Evolutionary conservation across 148 eudicot species (phyloP).

Genomic region (Camellia granthamiana): DNA sequence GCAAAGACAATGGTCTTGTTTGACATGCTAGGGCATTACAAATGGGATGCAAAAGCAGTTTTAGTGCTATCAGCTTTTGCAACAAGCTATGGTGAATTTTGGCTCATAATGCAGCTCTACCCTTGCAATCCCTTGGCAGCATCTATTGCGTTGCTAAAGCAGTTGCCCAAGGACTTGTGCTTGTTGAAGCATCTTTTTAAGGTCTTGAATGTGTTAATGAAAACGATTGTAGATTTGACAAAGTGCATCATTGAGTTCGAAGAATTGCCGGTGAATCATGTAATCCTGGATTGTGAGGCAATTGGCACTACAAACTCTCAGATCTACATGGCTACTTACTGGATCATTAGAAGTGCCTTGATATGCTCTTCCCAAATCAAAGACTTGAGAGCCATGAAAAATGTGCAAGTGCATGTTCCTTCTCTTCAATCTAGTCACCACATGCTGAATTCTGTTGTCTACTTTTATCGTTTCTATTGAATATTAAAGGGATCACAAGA

Average conservation of each 20-base stretch:
- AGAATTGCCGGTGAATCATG: constrained; percentile 34
- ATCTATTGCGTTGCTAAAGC: constrained; percentile 46
- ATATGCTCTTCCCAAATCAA: constrained; percentile 44
- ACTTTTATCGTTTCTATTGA: not conserved
- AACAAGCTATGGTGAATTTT: constrained; percentile 45
- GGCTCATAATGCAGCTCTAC: constrained; percentile 47
- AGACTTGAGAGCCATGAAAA: constrained; percentile 37
- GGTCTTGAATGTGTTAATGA: constrained; percentile 32
- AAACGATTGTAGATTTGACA: constrained; percentile 38
- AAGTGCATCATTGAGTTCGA: constrained; percentile 40
- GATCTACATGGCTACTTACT: constrained; percentile 54
- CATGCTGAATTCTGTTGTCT: not conserved
- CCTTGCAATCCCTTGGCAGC: constrained; percentile 46
- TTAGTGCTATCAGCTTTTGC: constrained; percentile 55
- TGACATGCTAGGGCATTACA: constrained; percentile 40
- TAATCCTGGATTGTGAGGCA: constrained; percentile 34
- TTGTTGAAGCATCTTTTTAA: constrained; percentile 32
- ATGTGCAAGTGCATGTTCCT: constrained; percentile 76
- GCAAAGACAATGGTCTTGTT: constrained; percentile 41
- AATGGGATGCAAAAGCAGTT: constrained; percentile 67
- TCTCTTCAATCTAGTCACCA: constrained; percentile 25
- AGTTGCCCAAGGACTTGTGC: constrained; percentile 26
- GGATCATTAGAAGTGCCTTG: constrained; percentile 59
- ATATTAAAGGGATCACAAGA: not conserved
- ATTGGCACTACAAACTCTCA: constrained; percentile 29